These are phyloP conservation scores for Boletus sp. DNA, from an alignment of 1,284 basidiomycete genomes.

Conservation along the genomic window DNA sequence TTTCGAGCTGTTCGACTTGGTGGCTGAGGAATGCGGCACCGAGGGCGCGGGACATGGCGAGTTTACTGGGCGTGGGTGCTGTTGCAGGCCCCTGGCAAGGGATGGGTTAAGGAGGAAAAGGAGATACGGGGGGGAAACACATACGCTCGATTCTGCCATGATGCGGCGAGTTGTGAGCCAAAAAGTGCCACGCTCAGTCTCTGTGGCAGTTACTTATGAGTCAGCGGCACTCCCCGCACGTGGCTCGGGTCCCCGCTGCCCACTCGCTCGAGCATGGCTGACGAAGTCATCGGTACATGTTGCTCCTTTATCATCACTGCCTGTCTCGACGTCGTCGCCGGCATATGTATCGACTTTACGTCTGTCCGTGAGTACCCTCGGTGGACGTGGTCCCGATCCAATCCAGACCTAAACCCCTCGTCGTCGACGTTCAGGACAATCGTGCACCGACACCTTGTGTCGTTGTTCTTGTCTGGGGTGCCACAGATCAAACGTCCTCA, in stretches of 20 bases:
- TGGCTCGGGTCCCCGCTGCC: too few species aligned
- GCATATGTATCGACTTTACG: slow-evolving; percentile 23
- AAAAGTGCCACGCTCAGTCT: too few species aligned
- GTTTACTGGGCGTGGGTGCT: slow-evolving; percentile 41
- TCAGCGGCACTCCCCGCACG: too few species aligned
- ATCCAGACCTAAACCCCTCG: background rate
- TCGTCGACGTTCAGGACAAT: slow-evolving; percentile 15
- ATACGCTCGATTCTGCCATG: slow-evolving; percentile 26
- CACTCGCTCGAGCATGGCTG: too few species aligned
- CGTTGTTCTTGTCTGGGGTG: slow-evolving; percentile 18
- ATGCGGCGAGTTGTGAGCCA: background rate
- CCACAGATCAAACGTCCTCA: background rate
- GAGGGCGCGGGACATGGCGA: slow-evolving; percentile 77
- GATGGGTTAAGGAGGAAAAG: background rate
- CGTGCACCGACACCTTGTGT: slow-evolving; percentile 27
- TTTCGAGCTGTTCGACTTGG: slow-evolving; percentile 79
- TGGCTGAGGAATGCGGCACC: slow-evolving; percentile 80
- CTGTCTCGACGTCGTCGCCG: slow-evolving; percentile 26
- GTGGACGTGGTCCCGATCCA: background rate
- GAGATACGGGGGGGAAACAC: background rate
- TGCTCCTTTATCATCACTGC: slow-evolving; percentile 16
- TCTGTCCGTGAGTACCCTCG: slow-evolving; percentile 18
- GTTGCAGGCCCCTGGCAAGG: slow-evolving; percentile 22
- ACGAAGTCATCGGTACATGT: slow-evolving; percentile 23
- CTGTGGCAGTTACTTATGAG: too few species aligned